Conservation (phyloP, 805 yeast genomes). For the Sugiyamaella boreocaroliniensis region DNA sequence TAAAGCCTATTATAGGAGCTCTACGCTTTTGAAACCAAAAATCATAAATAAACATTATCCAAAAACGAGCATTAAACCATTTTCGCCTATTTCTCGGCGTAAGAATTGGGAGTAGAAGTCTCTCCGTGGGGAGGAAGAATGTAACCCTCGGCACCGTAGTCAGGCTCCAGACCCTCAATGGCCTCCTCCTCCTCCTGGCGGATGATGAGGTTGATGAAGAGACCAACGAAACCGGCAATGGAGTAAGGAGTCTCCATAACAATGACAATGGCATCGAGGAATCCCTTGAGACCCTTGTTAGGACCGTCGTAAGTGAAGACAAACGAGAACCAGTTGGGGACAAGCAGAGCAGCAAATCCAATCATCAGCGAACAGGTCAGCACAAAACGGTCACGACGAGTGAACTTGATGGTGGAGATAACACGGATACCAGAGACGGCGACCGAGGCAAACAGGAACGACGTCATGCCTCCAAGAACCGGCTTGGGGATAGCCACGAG, state of each 20-base stretch:
- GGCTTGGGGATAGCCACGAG: constrained; percentile 73
- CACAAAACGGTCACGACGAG: constrained; percentile 68
- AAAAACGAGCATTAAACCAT: not conserved
- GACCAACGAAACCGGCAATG: constrained; percentile 57
- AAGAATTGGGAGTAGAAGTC: not conserved
- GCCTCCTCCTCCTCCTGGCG: constrained; percentile 42
- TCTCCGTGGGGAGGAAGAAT: not conserved
- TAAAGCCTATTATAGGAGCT: too few relatives aligned
- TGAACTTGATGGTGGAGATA: constrained; percentile 46
- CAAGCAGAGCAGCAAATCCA: constrained; percentile 62
- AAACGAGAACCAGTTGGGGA: constrained; percentile 55
- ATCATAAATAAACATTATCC: not conserved
- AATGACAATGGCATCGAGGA: constrained; percentile 59
- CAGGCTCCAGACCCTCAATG: constrained; percentile 5
- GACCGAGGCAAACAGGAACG: constrained; percentile 68
- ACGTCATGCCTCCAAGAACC: constrained; percentile 83
- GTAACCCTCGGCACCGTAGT: constrained; percentile 3
- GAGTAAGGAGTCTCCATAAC: constrained; percentile 73
- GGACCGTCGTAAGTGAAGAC: constrained; percentile 63
- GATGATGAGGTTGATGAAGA: constrained; percentile 53
- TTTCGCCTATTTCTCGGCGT: not conserved
- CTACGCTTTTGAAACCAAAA: not conserved
- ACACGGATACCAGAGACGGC: constrained; percentile 69
- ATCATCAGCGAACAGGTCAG: constrained; percentile 58
- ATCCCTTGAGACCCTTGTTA: constrained; percentile 51